Evolutionary conservation across 768 basidiomycete genomes (phyloP).

Genomic region (Agaricus bisporus): DNA sequence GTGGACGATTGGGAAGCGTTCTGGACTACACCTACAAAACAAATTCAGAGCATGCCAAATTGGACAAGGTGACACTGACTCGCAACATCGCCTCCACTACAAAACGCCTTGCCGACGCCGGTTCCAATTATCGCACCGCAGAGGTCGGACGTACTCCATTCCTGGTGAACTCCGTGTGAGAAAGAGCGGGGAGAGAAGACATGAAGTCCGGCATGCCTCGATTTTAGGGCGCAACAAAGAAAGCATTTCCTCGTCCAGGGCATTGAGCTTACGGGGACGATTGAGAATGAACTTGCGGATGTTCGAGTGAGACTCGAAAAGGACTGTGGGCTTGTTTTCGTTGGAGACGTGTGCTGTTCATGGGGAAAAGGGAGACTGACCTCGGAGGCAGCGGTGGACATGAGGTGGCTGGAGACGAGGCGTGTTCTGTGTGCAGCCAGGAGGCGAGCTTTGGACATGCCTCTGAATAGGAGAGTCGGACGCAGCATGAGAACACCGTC

Average conservation of each 20-base stretch:
- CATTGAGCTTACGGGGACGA: conserved; percentile 74
- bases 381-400: conserved; percentile 34
- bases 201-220: conserved; percentile 40
- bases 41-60: background rate
- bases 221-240: conserved; percentile 63
- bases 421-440: conserved; percentile 33
- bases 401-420: conserved; percentile 44
- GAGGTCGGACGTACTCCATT: conserved; percentile 69
- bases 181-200: conserved; percentile 4
- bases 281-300: conserved; percentile 75
- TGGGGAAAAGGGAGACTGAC: conserved; percentile 20
- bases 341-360: background rate
- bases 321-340: conserved; percentile 40
- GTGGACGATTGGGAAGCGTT: conserved; percentile 45
- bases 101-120: conserved; percentile 75
- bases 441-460: conserved; percentile 35
- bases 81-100: conserved; percentile 91
- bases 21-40: conserved; percentile 45
- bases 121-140: conserved; percentile 68
- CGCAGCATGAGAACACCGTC: conserved; percentile 22
- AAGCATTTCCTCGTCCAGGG: conserved; percentile 78
- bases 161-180: conserved; percentile 34
- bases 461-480: conserved; percentile 23
- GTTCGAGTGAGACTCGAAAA: conserved; percentile 61
- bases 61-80: conserved; percentile 42